phyloP scores from a whole-genome alignment of 1,284 basidiomycete genomes.

The Melampsora larici-populina region DNA sequence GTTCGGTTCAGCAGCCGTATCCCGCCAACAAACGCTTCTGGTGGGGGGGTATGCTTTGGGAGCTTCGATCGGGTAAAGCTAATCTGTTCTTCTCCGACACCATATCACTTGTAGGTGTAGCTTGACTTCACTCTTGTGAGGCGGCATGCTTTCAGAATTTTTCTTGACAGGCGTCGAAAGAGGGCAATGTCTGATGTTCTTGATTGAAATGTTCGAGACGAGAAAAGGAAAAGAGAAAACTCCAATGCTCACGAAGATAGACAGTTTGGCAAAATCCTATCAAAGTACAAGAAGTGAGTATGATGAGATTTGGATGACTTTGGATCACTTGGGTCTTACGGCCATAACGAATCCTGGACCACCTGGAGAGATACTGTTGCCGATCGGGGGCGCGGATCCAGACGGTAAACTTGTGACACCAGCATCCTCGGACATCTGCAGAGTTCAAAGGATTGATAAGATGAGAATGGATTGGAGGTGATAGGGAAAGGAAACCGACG shows the following conservation, averaged over 20 bases:
- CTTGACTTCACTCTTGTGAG: too few species aligned
- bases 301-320: neutral
- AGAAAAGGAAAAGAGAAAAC: neutral
- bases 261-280: conserved; percentile 41
- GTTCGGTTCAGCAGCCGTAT: too few species aligned
- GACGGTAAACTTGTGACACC: conserved; percentile 11
- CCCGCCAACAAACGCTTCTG: too few species aligned
- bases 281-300: neutral
- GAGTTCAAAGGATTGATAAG: too few species aligned
- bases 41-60: too few species aligned
- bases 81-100: too few species aligned
- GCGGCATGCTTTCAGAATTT: neutral
- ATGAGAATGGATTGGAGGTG: too few species aligned
- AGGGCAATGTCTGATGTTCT: too few species aligned
- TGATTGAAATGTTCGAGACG: neutral
- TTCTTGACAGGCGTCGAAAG: neutral
- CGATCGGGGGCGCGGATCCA: conserved; percentile 40
- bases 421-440: conserved; percentile 15
- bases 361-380: conserved; percentile 40
- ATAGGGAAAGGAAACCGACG: too few species aligned
- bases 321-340: neutral
- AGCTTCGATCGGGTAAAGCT: too few species aligned
- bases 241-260: conserved; percentile 26
- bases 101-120: too few species aligned
- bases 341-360: conserved; percentile 42